Conservation (phyloP, 1,284 basidiomycete genomes). For the Ustilago shanxiensis region DNA sequence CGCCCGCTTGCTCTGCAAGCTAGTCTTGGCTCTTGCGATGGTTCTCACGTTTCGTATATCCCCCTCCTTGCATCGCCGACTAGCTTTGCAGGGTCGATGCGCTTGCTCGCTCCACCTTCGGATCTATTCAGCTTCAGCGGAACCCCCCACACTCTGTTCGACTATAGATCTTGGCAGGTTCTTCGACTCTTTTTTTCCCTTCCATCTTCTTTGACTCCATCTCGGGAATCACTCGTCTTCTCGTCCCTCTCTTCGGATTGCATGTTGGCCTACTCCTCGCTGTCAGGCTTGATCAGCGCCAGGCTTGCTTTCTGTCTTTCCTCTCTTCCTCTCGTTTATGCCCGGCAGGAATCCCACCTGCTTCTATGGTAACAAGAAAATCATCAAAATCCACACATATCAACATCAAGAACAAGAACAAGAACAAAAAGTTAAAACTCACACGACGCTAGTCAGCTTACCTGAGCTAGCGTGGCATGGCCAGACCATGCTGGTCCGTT, state of each 20-base stretch:
- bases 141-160: conserved; percentile 18
- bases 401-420: conserved; percentile 1
- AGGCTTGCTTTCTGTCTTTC: background rate
- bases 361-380: background rate
- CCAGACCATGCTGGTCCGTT: conserved; percentile 2
- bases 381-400: background rate
- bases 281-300: background rate
- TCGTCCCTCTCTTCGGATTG: conserved; percentile 12
- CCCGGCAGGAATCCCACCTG: conserved; percentile 8
- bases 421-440: no score
- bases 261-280: conserved; percentile 7
- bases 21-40: conserved; percentile 17
- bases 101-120: background rate
- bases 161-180: conserved; percentile 40
- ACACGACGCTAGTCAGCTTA: background rate
- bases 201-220: conserved; percentile 3
- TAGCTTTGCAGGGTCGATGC: background rate
- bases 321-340: conserved; percentile 17
- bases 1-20: conserved; percentile 3
- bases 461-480: conserved; percentile 8
- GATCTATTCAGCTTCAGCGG: conserved; percentile 34
- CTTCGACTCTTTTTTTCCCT: conserved; percentile 17
- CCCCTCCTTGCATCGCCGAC: conserved; percentile 19
- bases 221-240: conserved; percentile 16
- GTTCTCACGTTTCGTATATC: conserved; percentile 25